Percentiles rank a stretch among this genome's conserved stretches.
Conservation (phyloP, 495 filamentous ascomycete species). For the Pseudomonodictys pantanalensis region DNA sequence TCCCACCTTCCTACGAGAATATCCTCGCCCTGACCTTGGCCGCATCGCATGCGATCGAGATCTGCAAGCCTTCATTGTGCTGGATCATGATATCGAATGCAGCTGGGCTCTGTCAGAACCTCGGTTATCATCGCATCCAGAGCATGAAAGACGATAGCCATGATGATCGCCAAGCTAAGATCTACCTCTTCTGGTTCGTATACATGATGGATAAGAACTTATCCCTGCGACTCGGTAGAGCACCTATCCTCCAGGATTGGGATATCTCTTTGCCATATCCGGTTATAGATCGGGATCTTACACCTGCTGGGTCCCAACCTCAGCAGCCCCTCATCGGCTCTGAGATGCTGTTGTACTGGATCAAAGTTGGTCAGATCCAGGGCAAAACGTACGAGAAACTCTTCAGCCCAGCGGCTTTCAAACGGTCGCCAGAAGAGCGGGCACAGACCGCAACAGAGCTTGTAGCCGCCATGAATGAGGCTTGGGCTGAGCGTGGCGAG, state of each 20-base stretch:
- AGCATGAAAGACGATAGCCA: conserved; percentile 50
- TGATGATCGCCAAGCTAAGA: conserved; percentile 40
- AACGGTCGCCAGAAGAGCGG: conserved; percentile 14
- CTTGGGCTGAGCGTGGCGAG: conserved; percentile 13
- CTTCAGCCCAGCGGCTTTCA: conserved; percentile 34
- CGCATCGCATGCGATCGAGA: conserved; percentile 57
- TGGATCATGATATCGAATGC: conserved; percentile 60
- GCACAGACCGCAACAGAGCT: conserved; percentile 17
- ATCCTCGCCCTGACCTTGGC: conserved; percentile 59
- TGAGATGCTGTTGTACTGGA: conserved; percentile 27
- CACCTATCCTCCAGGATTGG: conserved; percentile 60
- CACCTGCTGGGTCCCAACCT: not conserved
- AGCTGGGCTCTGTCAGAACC: conserved; percentile 57
- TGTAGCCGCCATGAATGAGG: conserved; percentile 12
- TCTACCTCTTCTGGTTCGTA: conserved; percentile 59
- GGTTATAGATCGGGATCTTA: not conserved
- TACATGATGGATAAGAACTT: conserved; percentile 61
- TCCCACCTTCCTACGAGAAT: conserved; percentile 57
- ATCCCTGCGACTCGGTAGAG: conserved; percentile 62
- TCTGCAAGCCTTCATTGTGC: conserved; percentile 61
- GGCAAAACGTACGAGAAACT: conserved; percentile 32
- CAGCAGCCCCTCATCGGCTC: not conserved
- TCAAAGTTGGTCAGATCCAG: conserved; percentile 24
- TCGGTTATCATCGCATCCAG: conserved; percentile 61
- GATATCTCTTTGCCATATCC: conserved; percentile 56